These are phyloP conservation scores for Arctium minus DNA, from an alignment of 129 eudicot species.

Conservation along the genomic window DNA sequence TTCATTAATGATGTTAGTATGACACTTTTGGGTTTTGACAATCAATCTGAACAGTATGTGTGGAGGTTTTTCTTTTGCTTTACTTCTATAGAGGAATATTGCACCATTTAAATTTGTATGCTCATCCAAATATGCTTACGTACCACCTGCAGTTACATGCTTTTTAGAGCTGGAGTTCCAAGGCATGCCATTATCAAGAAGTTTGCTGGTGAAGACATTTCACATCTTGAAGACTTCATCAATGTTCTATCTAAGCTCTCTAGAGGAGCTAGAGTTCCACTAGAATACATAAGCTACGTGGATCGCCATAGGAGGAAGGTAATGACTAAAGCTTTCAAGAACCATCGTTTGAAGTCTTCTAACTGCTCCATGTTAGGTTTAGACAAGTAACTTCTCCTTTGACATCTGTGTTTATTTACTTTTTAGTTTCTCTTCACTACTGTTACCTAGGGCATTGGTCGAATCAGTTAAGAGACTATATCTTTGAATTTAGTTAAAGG, in stretches of 20 bases:
- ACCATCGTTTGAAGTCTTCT: background rate
- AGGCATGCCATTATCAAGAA: constrained; percentile 94
- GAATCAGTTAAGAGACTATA: background rate
- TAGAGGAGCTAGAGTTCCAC: constrained; percentile 85
- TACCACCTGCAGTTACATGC: constrained; percentile 63
- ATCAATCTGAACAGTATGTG: background rate
- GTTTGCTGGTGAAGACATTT: constrained; percentile 74
- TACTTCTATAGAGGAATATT: constrained; percentile 1
- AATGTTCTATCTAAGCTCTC: constrained; percentile 68
- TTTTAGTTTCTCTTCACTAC: background rate
- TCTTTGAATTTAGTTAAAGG: background rate
- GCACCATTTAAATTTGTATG: constrained; percentile 2
- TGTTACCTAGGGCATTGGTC: background rate
- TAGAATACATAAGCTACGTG: constrained; percentile 71
- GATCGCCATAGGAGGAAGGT: constrained; percentile 96
- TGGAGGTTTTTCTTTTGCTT: background rate
- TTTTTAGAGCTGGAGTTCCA: constrained; percentile 88
- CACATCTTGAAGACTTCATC: constrained; percentile 68
- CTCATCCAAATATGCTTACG: background rate
- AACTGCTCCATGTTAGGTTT: background rate
- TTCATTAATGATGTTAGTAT: constrained; percentile 9
- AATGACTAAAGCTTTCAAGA: background rate
- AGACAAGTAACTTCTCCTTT: background rate
- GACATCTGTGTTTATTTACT: background rate
- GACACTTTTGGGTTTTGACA: background rate